Base-by-base conservation (phyloP, 2,329 filamentous ascomycete genomes). In the Coniochaeta ligniaria region DNA sequence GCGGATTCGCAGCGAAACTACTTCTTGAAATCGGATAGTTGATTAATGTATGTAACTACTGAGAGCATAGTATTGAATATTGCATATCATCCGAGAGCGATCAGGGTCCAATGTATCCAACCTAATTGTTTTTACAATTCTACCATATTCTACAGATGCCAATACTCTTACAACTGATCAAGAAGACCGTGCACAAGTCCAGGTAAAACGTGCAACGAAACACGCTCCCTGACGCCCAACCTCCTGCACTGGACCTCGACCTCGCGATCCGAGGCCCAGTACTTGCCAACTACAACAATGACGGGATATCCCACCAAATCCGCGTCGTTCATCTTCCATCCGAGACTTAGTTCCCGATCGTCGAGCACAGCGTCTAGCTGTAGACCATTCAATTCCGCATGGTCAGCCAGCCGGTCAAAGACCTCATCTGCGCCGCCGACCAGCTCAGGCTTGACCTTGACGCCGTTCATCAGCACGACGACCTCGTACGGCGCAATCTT, bases 271-370 rank as follows among this genome's bases (percentile, higher is more conserved):
- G 81, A 75, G 52, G 69, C 76, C 88, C 90, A 96, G 3, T 78
- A 78, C 63, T 83, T 88, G 0, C 94, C 94, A 35, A 98, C 73
- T 1, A 97, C 81, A 14, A 97, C 79, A 9, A 94, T 80, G 14
- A 98, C 80, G 0, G 94, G 94, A 71, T 96, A 96, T 3, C 95
- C 95, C 60, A 94, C 85, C 61, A 95, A 72, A 72, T 98, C 93
- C 1, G 94, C 95, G 75, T 99, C 95, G 41, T 85, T 86, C 70
- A 98, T 78, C 73, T 96, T 98, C 91, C 91, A 96, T 3, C 85
- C 83, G 63, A 97, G 79, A 66, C 60, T 65, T 6, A 24, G 14
- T 14, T 85, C 82, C 12, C 78, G 70, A 73, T 96, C 92, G 71
- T 96, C 92, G 1, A 96, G 74, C 2, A 92, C 79, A 2, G 83